These are phyloP conservation scores for Postia placenta DNA, from an alignment of 768 basidiomycete genomes.

Conservation along the genomic window DNA sequence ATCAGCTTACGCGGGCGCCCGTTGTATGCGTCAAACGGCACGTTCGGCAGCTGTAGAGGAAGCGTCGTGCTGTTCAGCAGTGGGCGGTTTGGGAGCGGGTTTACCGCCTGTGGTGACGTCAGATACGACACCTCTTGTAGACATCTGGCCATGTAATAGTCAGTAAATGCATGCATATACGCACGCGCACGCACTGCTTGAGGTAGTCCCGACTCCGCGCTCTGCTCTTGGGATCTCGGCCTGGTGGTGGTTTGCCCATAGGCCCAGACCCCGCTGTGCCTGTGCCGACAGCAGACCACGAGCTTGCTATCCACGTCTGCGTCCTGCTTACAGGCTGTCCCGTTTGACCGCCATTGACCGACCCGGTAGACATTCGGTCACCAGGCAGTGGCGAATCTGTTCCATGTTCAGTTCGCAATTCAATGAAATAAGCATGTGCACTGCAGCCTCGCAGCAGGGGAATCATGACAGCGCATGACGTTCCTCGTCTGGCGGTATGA, in stretches of 20 bases:
- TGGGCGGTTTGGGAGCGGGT: conserved; percentile 87
- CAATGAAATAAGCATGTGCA: too few species aligned
- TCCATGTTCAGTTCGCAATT: too few species aligned
- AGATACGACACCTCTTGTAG: conserved; percentile 97
- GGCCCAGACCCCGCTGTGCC: conserved; percentile 38
- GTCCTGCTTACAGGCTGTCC: conserved; percentile 42
- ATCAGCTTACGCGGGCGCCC: conserved; percentile 78
- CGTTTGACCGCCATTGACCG: conserved; percentile 48
- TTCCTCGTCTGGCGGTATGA: too few species aligned
- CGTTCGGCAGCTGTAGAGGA: conserved; percentile 61
- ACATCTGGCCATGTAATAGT: conserved; percentile 48
- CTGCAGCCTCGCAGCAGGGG: too few species aligned
- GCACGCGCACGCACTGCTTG: conserved; percentile 65
- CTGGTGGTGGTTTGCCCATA: conserved; percentile 66
- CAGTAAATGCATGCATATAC: not conserved
- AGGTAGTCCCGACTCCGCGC: conserved; percentile 94
- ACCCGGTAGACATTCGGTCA: conserved; percentile 44
- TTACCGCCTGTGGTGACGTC: conserved; percentile 95
- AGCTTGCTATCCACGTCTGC: conserved; percentile 47
- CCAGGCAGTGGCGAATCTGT: conserved; percentile 72
- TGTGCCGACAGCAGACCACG: conserved; percentile 38
- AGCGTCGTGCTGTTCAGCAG: conserved; percentile 61
- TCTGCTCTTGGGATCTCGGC: conserved; percentile 92
- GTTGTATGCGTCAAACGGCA: conserved; percentile 71
- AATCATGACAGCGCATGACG: too few species aligned